phyloP scores from a whole-genome alignment of 306 rosid genomes.

The Calophaca sinica region DNA sequence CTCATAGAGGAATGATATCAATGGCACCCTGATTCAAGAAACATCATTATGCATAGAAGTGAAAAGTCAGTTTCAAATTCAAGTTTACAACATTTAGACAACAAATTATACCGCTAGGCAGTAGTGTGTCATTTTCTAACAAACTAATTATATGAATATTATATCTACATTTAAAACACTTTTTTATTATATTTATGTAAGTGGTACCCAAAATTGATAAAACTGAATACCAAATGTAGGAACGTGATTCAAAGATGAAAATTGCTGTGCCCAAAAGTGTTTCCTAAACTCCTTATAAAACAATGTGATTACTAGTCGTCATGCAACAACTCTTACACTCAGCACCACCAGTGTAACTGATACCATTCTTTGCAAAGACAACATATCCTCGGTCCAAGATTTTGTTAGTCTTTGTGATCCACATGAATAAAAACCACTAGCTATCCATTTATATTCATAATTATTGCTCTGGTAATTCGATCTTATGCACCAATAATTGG shows the following conservation, averaged over 20 bases:
- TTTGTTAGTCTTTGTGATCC: background rate
- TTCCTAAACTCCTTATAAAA: slow-evolving; percentile 13
- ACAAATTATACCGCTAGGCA: slow-evolving; percentile 7
- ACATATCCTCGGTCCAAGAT: slow-evolving; percentile 1
- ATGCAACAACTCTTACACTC: background rate
- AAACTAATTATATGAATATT: background rate
- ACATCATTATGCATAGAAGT: slow-evolving; percentile 42
- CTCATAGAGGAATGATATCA: slow-evolving; percentile 85
- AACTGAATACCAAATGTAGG: slow-evolving; percentile 19
- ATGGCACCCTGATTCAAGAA: slow-evolving; percentile 71
- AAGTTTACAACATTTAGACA: slow-evolving; percentile 21
- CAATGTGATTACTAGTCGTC: slow-evolving; percentile 15
- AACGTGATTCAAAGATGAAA: background rate
- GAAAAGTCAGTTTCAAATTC: slow-evolving; percentile 32
- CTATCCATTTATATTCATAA: background rate
- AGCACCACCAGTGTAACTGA: slow-evolving; percentile 10
- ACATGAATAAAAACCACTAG: slow-evolving; percentile 15
- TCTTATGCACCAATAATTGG: background rate
- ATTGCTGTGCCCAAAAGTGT: background rate
- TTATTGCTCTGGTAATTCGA: background rate
- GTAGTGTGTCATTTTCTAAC: background rate
- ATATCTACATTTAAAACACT: background rate
- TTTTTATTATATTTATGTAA: background rate
- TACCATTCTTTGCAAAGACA: slow-evolving; percentile 15
- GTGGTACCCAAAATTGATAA: slow-evolving; percentile 16